A percentile compares a stretch with the other conserved stretches of the same genome.
Evolutionary conservation across 106 monocot species (phyloP).

Genomic region (Platanthera guangdongensis): DNA sequence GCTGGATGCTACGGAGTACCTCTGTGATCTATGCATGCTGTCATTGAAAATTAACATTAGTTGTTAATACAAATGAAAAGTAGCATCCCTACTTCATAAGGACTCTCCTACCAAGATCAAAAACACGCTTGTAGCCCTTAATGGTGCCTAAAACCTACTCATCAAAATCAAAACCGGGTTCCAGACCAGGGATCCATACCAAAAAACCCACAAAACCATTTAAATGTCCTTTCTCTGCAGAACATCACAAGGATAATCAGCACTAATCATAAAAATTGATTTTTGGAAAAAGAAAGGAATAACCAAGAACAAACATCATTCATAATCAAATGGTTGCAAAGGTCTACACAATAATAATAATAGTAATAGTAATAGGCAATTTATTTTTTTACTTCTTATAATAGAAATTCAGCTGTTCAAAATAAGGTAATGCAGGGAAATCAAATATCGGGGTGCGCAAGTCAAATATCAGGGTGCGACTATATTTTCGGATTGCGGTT

Average conservation of each 20-base stretch:
- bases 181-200: conserved; percentile 84
- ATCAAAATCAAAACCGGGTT: conserved; percentile 93
- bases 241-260: neutral
- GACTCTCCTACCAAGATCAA: conserved; percentile 63
- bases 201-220: conserved; percentile 95
- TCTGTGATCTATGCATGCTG: conserved; percentile 70
- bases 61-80: neutral
- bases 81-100: neutral
- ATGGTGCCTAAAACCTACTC: conserved; percentile 68
- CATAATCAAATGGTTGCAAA: neutral
- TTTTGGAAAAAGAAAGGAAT: neutral
- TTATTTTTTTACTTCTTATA: too few relatives aligned
- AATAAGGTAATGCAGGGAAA: neutral
- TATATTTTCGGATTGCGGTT: too few relatives aligned
- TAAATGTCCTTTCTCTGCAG: neutral
- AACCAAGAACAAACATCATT: neutral
- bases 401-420: neutral
- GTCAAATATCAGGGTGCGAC: too few relatives aligned
- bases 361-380: too few relatives aligned
- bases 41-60: neutral
- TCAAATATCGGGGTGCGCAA: too few relatives aligned
- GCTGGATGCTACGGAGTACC: conserved; percentile 66
- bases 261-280: neutral
- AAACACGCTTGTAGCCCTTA: conserved; percentile 75
- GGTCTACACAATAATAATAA: too few relatives aligned